Base-by-base conservation (phyloP, 2,329 filamentous ascomycete species). In the Purpureocillium lavendulum region DNA sequence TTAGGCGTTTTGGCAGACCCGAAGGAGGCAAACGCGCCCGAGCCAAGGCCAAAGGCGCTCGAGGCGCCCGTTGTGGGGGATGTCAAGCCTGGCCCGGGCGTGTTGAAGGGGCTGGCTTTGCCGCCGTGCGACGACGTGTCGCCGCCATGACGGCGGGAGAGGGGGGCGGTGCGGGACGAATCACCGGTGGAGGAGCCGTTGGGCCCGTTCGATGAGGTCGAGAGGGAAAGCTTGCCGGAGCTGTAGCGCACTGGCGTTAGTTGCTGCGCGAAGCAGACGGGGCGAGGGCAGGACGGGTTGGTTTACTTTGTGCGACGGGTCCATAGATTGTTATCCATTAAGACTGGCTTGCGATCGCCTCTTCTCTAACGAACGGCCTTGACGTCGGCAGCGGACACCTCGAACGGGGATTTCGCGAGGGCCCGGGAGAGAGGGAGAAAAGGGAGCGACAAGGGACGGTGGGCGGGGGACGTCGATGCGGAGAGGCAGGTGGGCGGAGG, bases 11-110 rank as follows among this genome's bases (percentile, higher is more conserved):
- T 95, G 28, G 77, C 75, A 26, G 84, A 77, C 17, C 90, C 89
- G 47, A 66, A 66, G n/a, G 89, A 94, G 30, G 90, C 90, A 61
- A 98, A 98, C 40, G 92, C 92, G 51, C 92, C 92, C 14, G 87
- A 94, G 31, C 92, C 92, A 44, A 98, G 71, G 37, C 88, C 89
- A 65, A 98, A 98, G 42, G 90, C 89, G 54, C 84, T 89, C 14
- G 87, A 88, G 40, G 86, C 87, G 42, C 77, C 77, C 41, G 75
- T 77, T 24, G 58, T 60, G 16, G 60, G 60, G 29, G 60, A 62
- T 30, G 54, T 55, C 41, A 62, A 40, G 34, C 55, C 51, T 73
- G 76, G 45, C 77, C 80, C 53, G 84, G 77, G 44, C 83, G 85
- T 80, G 51, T 79, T 71, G 69, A 95, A 90, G 17, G 87, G 83